Evolutionary conservation across 2,329 filamentous ascomycete species (phyloP), one percentile per base, ranked within the genome.

Genomic region (Microdochium paspali): DNA sequence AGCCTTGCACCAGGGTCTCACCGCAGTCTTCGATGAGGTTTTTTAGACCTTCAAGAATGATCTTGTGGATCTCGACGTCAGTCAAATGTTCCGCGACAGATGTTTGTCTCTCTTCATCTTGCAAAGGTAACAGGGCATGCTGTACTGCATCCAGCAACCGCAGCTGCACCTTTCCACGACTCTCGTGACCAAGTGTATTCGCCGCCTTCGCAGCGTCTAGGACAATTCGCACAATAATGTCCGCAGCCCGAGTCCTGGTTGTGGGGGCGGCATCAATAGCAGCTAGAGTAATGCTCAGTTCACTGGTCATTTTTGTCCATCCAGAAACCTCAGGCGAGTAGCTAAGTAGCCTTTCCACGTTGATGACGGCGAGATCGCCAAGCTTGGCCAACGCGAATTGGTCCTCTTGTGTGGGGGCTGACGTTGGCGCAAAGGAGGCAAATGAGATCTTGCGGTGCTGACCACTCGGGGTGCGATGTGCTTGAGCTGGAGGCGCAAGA

Each of bases 21-120:
- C 91, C 93, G 56, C 85, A 91, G 52, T 90, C 85, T 59, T 97
- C 91, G 2, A 98, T 74, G 20, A 96, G 80, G 47, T 76, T 83
- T 61, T 89, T 90, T 6, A 95, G 70, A 0, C 86, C 84, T 53
- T 95, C 88, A 2, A 95, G 74, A 23, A 87, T 74, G 46, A 86
- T 80, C 52, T 84, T 84, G 61, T 95, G 89, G 15, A 95, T 86
- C 47, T 93, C 85, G 18, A 88, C 69, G 54, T 93, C 85, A 0
- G 80, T 81, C 0, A 80, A 67, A 47, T 81, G 78, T 10, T 72
- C 76, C 2, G 77, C 70, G 0, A 84, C 76, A 2, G 78, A 77
- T 2, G 67, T 67, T 10, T 74, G 68, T 2, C 76, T 70, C 25
- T 77, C 70, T 10, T 70, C 66, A 23, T 68, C 66, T 51, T 84